Conservation (phyloP, 805 yeast species). For the Lipomyces yamanashiensis region DNA sequence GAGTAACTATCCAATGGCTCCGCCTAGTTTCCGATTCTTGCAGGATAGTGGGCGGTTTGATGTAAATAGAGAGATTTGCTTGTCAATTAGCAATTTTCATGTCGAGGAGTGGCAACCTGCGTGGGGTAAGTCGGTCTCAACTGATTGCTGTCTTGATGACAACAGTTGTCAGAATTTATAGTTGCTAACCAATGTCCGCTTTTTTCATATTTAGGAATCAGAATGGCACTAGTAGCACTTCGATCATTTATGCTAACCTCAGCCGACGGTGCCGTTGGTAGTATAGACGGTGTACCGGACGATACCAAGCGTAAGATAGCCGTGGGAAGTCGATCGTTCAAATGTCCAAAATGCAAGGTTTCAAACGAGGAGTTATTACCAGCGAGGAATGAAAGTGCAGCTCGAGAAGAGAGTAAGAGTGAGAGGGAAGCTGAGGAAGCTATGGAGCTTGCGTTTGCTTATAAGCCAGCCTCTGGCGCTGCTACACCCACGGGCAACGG, state of each 20-base stretch:
- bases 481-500: background rate
- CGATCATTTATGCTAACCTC: slow-evolving; percentile 33
- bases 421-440: background rate
- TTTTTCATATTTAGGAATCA: slow-evolving; percentile 15
- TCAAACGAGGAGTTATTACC: slow-evolving; percentile 18
- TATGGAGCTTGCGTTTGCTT: slow-evolving; percentile 5
- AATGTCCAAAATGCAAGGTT: slow-evolving; percentile 14
- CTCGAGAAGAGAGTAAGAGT: background rate
- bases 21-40: slow-evolving; percentile 56
- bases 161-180: too few species aligned
- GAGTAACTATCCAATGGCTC: slow-evolving; percentile 84
- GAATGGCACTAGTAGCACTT: slow-evolving; percentile 32
- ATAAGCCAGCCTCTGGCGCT: background rate
- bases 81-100: slow-evolving; percentile 35
- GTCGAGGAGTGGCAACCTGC: slow-evolving; percentile 37
- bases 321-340: slow-evolving; percentile 16
- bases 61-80: slow-evolving; percentile 32
- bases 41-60: slow-evolving; percentile 34
- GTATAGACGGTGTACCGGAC: slow-evolving; percentile 32
- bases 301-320: slow-evolving; percentile 28
- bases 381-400: background rate
- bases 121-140: slow-evolving; percentile 24
- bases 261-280: slow-evolving; percentile 34
- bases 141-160: background rate
- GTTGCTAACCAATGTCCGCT: background rate